Evolutionary conservation across 768 basidiomycete species (phyloP), one percentile per base, ranked within the genome.

Genomic region (Russula olivacea): DNA sequence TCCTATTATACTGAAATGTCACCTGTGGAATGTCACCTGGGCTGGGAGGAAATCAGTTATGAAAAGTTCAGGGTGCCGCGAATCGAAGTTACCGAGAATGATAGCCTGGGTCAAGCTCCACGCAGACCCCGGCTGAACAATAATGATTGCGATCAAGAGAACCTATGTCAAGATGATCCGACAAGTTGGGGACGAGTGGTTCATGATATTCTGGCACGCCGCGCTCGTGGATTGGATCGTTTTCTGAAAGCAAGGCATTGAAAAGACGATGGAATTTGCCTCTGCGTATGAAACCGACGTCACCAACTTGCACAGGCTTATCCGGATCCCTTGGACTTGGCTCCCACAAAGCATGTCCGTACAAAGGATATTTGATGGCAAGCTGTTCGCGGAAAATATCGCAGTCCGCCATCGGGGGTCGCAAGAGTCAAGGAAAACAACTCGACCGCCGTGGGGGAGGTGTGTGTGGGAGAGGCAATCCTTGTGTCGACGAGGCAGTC

Each of bases 191-290:
- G 14, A 9, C 15, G n/a, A 59, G 32, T 15, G 12, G 49, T 10
- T 51, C 49, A n/a, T 59, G 32, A 25, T 32, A 15, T 6, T 55
- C 36, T n/a, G 61, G 61, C 2, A 64, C 38, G 12, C 36, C 36
- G 12, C 3, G 2, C 36, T 12, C 25, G n/a, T 23, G 28, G 47
- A 34, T 52, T 25, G 45, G 57, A 50, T 66, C 41, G 21, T 58
- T 4, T n/a, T 21, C 48, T 4, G 65, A 45, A 28, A 52, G 41
- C 2, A 64, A 48, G 30, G 41, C 45, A 41, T 64, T 69, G 58
- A 67, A 69, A 8, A 68, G 58, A 43, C 59, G 59, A 15, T 63
- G 61, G 36, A 69, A 69, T 28, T 43, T 25, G 36, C 69, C 69
- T 4, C 47, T 36, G 25, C 61, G 59, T n/a, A 65, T 49, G 34